These are phyloP conservation scores for Akanthomyces dipterigenus DNA, from an alignment of 2,329 filamentous ascomycete genomes.

Conservation along the genomic window DNA sequence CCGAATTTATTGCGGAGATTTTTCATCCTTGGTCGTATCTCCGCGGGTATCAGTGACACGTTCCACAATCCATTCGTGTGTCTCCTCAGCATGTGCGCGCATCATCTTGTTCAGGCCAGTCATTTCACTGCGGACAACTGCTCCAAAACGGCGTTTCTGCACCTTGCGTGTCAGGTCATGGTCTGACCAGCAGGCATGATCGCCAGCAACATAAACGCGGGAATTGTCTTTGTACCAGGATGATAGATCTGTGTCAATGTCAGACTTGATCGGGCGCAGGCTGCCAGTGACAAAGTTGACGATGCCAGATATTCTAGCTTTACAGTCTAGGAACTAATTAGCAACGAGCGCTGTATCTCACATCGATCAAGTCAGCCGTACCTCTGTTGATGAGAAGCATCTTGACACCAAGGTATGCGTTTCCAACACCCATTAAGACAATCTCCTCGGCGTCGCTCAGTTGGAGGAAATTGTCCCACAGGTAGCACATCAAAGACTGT, in stretches of 20 bases:
- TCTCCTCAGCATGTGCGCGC: conserved; percentile 45
- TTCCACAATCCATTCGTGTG: conserved; percentile 43
- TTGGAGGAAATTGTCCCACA: conserved; percentile 98
- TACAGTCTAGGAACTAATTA: conserved; percentile 44
- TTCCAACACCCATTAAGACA: conserved; percentile 83
- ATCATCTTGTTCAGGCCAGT: conserved; percentile 50
- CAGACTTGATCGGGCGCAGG: conserved; percentile 71
- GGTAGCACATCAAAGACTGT: conserved; percentile 70
- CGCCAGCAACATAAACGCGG: conserved; percentile 66
- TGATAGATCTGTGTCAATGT: conserved; percentile 64
- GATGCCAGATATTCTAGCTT: conserved; percentile 61
- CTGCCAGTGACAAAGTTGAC: conserved; percentile 76
- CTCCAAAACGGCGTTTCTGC: conserved; percentile 53
- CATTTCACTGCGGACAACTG: conserved; percentile 45
- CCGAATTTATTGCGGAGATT: conserved; percentile 19
- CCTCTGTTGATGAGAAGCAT: conserved; percentile 72
- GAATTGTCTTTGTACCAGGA: conserved; percentile 82
- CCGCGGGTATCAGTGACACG: conserved; percentile 30
- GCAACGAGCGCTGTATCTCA: neutral
- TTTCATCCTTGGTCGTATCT: conserved; percentile 46
- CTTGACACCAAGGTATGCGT: conserved; percentile 77
- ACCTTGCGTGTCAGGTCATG: conserved; percentile 53
- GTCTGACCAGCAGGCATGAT: conserved; percentile 71
- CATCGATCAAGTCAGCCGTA: conserved; percentile 23
- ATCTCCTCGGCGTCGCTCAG: conserved; percentile 65